Evolutionary conservation across 352 stramenopile genomes (phyloP), one percentile per base, ranked within the genome.

Genomic region (Globisporangium paroecandrum): DNA sequence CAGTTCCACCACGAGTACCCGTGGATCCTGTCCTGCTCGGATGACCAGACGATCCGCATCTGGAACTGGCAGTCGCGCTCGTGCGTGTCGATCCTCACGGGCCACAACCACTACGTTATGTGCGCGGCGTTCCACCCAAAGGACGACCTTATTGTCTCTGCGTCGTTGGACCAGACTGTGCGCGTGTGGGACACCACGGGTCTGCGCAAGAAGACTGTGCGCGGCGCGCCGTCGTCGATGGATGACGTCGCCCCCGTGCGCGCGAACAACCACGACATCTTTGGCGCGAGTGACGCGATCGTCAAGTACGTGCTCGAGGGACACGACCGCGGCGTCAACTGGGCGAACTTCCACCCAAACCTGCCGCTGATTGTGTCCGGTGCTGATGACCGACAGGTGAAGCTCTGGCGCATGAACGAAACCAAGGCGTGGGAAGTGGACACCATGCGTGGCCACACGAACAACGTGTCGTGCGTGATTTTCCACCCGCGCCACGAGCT

Each of bases 81-180:
- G 25, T 99, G 97, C 82, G 91, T 99, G 32, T 98, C 94, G n/a
- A 98, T 99, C 53, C 87, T 99, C 66, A 99, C 98, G 47, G 98
- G 98, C 41, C 98, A 99, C 85, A 99, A 99, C 77, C 98, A 99
- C 89, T 99, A 99, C 79, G 98, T 99, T 70, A 99, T 99, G 98
- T 99, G 97, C 79, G 98, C 97, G 0, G 77, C 89, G n/a, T 99
- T 99, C 82, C 98, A 99, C 83, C 97, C 98, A 3, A 98, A 98
- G 73, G 98, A 99, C 74, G 97, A 99, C 83, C 85, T 99, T n/a
- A 98, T 99, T 71, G 97, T 99, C 55, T 99, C 94, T 47, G 97
- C 98, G 25, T 99, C 94, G 55, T 87, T 99, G 58, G 98, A 99
- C 81, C 97, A 99, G 81, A 99, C 98, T 1, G 82, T 99, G 13